phyloP scores from a whole-genome alignment of 345 rosid genomes.

The Murraya koenigii region DNA sequence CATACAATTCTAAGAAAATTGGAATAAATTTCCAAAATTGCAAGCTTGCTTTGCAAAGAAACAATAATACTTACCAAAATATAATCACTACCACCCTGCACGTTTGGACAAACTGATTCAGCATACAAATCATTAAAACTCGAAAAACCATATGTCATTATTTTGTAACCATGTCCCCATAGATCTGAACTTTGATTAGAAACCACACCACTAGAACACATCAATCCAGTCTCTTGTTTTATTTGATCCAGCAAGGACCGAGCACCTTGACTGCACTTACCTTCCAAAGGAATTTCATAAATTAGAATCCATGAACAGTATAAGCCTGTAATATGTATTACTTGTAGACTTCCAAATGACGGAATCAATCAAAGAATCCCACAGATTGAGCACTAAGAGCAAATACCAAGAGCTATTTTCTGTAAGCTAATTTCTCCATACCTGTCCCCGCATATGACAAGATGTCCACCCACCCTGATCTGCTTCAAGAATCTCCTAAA shows the following conservation, averaged over 20 bases:
- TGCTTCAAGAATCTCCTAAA: conserved; percentile 26
- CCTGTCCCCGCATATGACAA: conserved; percentile 32
- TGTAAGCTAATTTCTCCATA: not conserved
- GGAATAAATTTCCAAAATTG: not conserved
- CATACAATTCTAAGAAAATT: not conserved
- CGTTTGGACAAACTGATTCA: conserved; percentile 25
- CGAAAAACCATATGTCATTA: conserved; percentile 27
- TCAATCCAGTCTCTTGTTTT: conserved; percentile 11
- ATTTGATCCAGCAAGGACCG: conserved; percentile 19
- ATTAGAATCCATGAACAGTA: conserved; percentile 9
- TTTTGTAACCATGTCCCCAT: conserved; percentile 4
- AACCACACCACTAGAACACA: not conserved
- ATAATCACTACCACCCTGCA: conserved; percentile 31
- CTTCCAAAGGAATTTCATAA: conserved; percentile 12
- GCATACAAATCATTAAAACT: conserved; percentile 34
- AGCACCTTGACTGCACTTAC: conserved; percentile 19
- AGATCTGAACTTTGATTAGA: conserved; percentile 14
- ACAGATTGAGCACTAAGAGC: not conserved
- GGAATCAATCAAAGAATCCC: not conserved
- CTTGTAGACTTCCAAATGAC: not conserved
- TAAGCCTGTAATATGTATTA: not conserved
- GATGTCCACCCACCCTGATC: conserved; percentile 29
- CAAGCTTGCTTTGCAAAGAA: not conserved
- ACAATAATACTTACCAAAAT: conserved; percentile 21
- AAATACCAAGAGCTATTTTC: not conserved